Evolutionary conservation across 768 basidiomycete genomes (phyloP), one percentile per base, ranked within the genome.

Genomic region (Pleurotus tuoliensis): DNA sequence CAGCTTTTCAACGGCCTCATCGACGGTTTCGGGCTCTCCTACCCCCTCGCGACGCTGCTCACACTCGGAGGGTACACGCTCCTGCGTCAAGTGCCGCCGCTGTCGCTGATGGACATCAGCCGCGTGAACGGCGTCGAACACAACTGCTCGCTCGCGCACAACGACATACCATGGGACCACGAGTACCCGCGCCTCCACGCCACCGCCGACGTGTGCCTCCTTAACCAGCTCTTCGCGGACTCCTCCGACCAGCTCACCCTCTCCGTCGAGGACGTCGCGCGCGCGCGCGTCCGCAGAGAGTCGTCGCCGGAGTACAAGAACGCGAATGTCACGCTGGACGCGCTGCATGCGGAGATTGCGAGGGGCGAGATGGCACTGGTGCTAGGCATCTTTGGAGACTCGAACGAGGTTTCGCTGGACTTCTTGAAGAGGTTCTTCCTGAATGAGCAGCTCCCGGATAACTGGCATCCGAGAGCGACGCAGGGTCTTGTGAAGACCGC

Each of bases 281-380:
- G 65, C 20, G 69, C 72, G 7, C 68, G 76, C 2, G 65, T 74
- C 5, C 65, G 67, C 43, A 62, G 76, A 8, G 76, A 77, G 41
- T 58, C 58, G 0, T 59, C 58, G 38, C 24, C 55, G 5, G 65
- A 44, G 3, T 53, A 53, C 22, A n/a, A 4, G 5, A 63, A 9
- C 2, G n/a, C 16, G 30, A 55, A 55, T 30, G 18, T 55, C 54
- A 55, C 63, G 0, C 53, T 78, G 34, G 71, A 73, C 39, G 50
- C 64, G n/a, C 46, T 75, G 5, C 76, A 77, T 52, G 66, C 69
- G 9, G 76, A 77, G 64, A 67, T 77, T 47, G 77, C 76, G 4
- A 68, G 75, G 5, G 76, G 75, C 12, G 76, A 77, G 61, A 71
- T 76, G 63, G 72, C 75, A 0, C 63, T 77, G 30, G 70, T 76